Percentiles rank a stretch among this genome's conserved stretches.
Evolutionary conservation across 306 rosid genomes (phyloP).

Genomic region (Prunus armeniaca): DNA sequence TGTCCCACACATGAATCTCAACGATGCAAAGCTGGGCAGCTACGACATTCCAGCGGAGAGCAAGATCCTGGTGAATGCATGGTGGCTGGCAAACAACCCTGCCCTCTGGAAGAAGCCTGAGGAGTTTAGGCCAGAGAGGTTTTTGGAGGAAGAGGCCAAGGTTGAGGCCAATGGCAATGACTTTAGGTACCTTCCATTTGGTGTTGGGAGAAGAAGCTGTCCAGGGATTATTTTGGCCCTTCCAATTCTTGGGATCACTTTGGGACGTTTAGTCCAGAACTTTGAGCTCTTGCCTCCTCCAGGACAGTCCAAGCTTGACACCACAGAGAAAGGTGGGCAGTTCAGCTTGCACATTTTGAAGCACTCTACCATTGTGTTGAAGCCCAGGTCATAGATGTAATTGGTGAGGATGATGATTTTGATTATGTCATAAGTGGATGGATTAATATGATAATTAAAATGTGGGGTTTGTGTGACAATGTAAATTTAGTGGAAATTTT

Average conservation of each 20-base stretch:
- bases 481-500: background rate
- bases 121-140: conserved; percentile 85
- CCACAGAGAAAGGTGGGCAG: conserved; percentile 84
- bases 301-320: conserved; percentile 66
- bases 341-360: conserved; percentile 85
- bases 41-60: conserved; percentile 86
- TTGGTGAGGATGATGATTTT: background rate
- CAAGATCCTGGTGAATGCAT: conserved; percentile 76
- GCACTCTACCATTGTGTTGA: conserved; percentile 78
- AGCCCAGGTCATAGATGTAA: conserved; percentile 42
- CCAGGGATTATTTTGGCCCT: conserved; percentile 85
- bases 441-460: background rate
- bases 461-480: background rate
- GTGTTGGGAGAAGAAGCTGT: conserved; percentile 86
- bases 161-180: conserved; percentile 94
- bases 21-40: conserved; percentile 67
- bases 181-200: conserved; percentile 81
- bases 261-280: conserved; percentile 82
- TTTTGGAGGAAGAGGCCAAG: conserved; percentile 74
- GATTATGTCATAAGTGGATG: background rate
- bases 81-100: conserved; percentile 95
- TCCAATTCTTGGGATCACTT: conserved; percentile 78
- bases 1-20: conserved; percentile 91
- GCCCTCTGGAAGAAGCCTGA: conserved; percentile 75
- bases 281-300: conserved; percentile 86